These are phyloP conservation scores for Lepiota venenata DNA, from an alignment of 768 basidiomycete genomes.

Conservation along the genomic window DNA sequence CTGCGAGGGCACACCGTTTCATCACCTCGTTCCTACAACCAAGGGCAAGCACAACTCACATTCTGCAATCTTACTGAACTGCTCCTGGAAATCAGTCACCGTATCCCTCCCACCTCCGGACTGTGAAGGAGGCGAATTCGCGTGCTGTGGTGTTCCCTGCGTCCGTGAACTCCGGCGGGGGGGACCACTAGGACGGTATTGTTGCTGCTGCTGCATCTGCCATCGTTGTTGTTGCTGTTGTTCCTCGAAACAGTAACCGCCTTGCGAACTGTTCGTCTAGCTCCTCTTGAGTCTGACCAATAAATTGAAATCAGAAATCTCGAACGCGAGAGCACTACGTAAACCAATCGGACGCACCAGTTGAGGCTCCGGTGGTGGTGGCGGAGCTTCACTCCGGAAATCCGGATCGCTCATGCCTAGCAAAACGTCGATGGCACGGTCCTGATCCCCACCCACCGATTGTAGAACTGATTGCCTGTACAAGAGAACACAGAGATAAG, in stretches of 20 bases:
- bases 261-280: conserved; percentile 81
- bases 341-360: conserved; percentile 15
- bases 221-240: conserved; percentile 38
- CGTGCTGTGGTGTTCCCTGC: conserved; percentile 13
- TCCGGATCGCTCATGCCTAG: conserved; percentile 87
- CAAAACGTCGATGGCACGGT: conserved; percentile 71
- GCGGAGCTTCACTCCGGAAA: conserved; percentile 43
- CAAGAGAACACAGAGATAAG: background rate
- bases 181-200: conserved; percentile 16
- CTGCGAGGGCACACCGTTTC: conserved; percentile 26
- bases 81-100: conserved; percentile 68
- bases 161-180: conserved; percentile 15
- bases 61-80: conserved; percentile 74
- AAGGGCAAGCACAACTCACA: conserved; percentile 40
- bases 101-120: conserved; percentile 40
- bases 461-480: conserved; percentile 66
- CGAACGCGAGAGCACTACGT: too few species aligned
- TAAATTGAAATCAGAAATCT: background rate
- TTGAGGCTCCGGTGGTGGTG: conserved; percentile 19
- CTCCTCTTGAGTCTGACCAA: conserved; percentile 54
- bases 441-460: conserved; percentile 67
- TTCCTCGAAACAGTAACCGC: conserved; percentile 64
- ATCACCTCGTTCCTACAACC: background rate
- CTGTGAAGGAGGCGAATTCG: conserved; percentile 17
- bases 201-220: conserved; percentile 31